Evolutionary conservation across 106 monocot genomes (phyloP), one percentile per base, ranked within the genome.

Genomic region (Ottelia alismoides): DNA sequence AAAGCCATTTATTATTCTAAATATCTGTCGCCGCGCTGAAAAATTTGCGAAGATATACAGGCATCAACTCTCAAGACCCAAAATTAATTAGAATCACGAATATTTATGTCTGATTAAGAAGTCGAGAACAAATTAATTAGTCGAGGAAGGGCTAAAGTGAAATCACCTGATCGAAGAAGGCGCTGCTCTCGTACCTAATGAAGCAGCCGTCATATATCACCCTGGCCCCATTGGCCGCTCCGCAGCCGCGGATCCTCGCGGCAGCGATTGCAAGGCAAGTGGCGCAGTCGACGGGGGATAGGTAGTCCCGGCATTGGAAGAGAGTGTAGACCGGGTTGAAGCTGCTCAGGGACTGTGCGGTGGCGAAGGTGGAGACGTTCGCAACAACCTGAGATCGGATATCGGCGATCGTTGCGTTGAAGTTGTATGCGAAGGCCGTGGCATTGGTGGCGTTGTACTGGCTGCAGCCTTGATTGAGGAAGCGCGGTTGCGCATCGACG

Each of bases 121-220:
- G n/a, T n/a, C n/a, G n/a, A n/a, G n/a, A n/a, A n/a, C n/a, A n/a
- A n/a, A n/a, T n/a, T n/a, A n/a, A n/a, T n/a, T n/a, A n/a, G n/a
- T n/a, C n/a, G n/a, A n/a, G n/a, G n/a, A n/a, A n/a, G n/a, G n/a
- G n/a, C n/a, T n/a, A n/a, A n/a, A n/a, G n/a, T n/a, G n/a, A n/a
- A n/a, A n/a, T n/a, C 16, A 16, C 40, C 16, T 43, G 40, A 16
- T 83, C 71, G 68, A 56, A 83, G 60, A 83, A 83, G 22, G 50
- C 18, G 16, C 53, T 56, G 70, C 59, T 62, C 74, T 83, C 83
- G 60, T 83, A 78, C 21, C 83, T 64, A 58, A 78, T 48, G 51
- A 72, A 49, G 77, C 83, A 83, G 23, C 78, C 83, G 60, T 83
- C 78, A 48, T 50, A 65, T 30, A 78, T 66, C 21, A 31, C 78